Evolutionary conservation across 75 land plant species (phyloP).

Genomic region (Pseudotsuga menziesii): DNA sequence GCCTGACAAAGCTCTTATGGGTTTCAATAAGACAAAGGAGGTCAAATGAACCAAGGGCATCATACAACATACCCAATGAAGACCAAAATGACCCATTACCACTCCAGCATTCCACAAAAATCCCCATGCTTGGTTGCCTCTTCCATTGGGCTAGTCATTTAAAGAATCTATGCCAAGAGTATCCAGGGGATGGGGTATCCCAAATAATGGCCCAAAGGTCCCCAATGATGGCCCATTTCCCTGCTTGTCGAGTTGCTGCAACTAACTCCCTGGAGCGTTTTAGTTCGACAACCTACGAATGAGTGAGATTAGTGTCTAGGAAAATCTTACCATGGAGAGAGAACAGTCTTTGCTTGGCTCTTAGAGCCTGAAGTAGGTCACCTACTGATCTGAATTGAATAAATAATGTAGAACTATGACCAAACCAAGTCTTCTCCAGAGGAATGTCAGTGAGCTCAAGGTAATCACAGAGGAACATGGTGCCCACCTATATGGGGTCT

Average conservation of each 20-base stretch:
- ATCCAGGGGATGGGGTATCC: background rate
- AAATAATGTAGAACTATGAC: background rate
- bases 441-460: too few species aligned
- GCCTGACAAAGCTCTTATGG: background rate
- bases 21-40: background rate
- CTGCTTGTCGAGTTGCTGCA: background rate
- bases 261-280: background rate
- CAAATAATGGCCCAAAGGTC: background rate
- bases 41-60: background rate
- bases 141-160: background rate
- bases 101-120: background rate
- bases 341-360: background rate
- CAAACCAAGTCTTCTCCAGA: background rate
- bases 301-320: background rate
- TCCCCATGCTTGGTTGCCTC: background rate
- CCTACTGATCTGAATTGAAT: background rate
- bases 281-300: background rate
- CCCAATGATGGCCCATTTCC: background rate
- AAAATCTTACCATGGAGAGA: background rate
- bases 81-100: background rate
- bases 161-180: background rate
- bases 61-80: background rate
- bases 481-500: too few species aligned
- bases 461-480: too few species aligned
- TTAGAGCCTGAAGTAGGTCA: background rate